Base-by-base conservation (phyloP, 2,329 filamentous ascomycete genomes). In the Aspergillus candidus region DNA sequence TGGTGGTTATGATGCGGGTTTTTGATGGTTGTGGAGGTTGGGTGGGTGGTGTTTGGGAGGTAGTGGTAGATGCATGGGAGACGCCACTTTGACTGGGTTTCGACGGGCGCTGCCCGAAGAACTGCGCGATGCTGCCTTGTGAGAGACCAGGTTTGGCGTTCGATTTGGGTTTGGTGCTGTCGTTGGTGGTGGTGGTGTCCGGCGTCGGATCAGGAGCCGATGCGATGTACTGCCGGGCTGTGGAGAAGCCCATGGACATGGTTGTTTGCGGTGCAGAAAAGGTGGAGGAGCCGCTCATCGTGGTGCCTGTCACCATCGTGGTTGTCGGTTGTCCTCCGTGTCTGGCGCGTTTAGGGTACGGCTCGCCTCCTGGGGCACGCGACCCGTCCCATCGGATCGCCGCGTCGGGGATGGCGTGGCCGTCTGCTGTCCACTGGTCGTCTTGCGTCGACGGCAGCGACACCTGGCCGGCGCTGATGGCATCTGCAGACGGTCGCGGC, bases 371-470 rank as follows among this genome's bases (percentile, higher is more conserved):
- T 7, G 43, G 39, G n/a, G 41, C 44, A 39, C 54, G 41, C 31
- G 56, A 53, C 13, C 47, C 54, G 36, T 71, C 63, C 68, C 70
- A 73, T 47, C 63, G 65, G 4, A 54, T 44, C 32, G 66, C 52
- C 42, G 61, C 49, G 46, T 64, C 59, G 17, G 55, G 55, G 33
- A 58, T 56, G 39, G 71, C 72, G 57, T 76, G 72, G 4, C 84
- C 84, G 38, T 84, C 80, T 3, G 79, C 56, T 0, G 86, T 84
- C 67, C 82, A 88, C 10, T 76, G 59, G 50, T 86, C 78, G 60
- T 93, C 88, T 55, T 69, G 35, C 69, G 74, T 44, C 76, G 76
- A 65, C 83, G 74, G 44, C 11, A 63, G 52, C 10, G 54, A 53
- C 31, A 57, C 49, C 49, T 72, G 58, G 37, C 63, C 60, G 46